Evolutionary conservation across 2,329 filamentous ascomycete species (phyloP).

Genomic region (Amphichorda felina): DNA sequence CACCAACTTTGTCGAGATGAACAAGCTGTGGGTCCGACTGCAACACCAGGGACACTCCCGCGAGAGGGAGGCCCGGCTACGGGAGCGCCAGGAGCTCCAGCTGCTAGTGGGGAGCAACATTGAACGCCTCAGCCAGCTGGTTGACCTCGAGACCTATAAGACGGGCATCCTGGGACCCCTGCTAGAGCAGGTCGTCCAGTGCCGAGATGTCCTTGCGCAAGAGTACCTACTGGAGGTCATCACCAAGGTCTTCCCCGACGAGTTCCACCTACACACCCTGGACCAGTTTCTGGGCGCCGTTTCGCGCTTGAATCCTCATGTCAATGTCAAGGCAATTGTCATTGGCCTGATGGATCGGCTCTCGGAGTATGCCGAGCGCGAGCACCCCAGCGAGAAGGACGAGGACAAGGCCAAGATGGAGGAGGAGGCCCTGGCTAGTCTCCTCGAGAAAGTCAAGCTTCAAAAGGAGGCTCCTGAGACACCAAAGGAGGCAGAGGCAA

Average conservation of each 20-base stretch:
- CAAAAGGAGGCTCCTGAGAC: constrained; percentile 35
- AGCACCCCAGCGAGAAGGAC: constrained; percentile 58
- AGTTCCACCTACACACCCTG: constrained; percentile 93
- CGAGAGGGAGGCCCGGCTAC: constrained; percentile 84
- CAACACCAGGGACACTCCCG: constrained; percentile 96
- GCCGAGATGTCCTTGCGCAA: constrained; percentile 89
- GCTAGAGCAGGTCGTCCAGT: constrained; percentile 94
- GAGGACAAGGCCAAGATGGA: constrained; percentile 69
- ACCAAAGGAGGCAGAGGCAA: constrained; percentile 9
- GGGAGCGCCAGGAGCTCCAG: constrained; percentile 91
- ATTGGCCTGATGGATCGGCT: constrained; percentile 96
- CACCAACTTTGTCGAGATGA: constrained; percentile 99
- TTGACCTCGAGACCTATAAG: constrained; percentile 92
- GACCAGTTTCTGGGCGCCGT: constrained; percentile 93
- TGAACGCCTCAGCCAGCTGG: constrained; percentile 85
- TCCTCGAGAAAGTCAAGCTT: constrained; percentile 70
- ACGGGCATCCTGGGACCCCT: constrained; percentile 78
- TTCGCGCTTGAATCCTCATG: constrained; percentile 84
- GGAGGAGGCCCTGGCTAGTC: constrained; percentile 65
- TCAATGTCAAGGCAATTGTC: constrained; percentile 96
- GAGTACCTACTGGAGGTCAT: constrained; percentile 97
- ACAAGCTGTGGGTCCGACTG: constrained; percentile 95
- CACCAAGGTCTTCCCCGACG: constrained; percentile 96
- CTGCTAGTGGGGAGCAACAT: constrained; percentile 93
- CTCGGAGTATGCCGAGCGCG: constrained; percentile 86